Base-by-base conservation (phyloP, 495 filamentous ascomycete genomes). In the Talaromyces stipitatus region DNA sequence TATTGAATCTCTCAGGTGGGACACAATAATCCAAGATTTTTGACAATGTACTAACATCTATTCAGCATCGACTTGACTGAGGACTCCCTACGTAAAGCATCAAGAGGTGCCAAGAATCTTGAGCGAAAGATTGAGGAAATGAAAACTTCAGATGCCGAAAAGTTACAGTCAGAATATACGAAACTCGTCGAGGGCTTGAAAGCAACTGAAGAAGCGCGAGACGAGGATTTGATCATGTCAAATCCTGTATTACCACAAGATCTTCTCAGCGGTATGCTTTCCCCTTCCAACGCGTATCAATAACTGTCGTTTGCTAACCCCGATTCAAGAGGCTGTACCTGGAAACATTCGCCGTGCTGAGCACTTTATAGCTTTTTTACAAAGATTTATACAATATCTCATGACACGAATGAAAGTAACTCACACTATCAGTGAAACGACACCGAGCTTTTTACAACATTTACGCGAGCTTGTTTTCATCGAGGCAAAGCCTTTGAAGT, bases 401-500 rank as follows among this genome's bases (percentile, higher is more conserved):
- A 97, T 95, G 78, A 97, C 94, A 1, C 84, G 95, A 54, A 97
- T 99, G 94, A 96, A 96, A 77, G 92, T 97, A 20, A 83, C 91
- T 1, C 90, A 96, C 65, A 92, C 96, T 57, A 96, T 97, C 51
- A 96, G 92, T 22, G 95, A 99, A 69, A 97, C 94, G 1, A 94
- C 94, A 0, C 86, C 88, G 2, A 96, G 91, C 0, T 99, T 99
- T 73, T 77, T 99, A 8, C 83, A 86, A 16, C 94, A 99, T 73
- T 76, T 97, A 10, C 95, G 91, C 64, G 94, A 99, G 54, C 81
- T 95, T 26, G 97, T 95, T 1, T 97, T 91, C 64, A 99, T 99
- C 63, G 94, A 99, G 67, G 89, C 89, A 68, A 99, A 99, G 65
- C 94, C 94, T 0, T 70, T 98, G n/a, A 75, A 85, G 58, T 98